These are phyloP conservation scores for Populus nigra DNA, from an alignment of 345 rosid species.

Conservation along the genomic window DNA sequence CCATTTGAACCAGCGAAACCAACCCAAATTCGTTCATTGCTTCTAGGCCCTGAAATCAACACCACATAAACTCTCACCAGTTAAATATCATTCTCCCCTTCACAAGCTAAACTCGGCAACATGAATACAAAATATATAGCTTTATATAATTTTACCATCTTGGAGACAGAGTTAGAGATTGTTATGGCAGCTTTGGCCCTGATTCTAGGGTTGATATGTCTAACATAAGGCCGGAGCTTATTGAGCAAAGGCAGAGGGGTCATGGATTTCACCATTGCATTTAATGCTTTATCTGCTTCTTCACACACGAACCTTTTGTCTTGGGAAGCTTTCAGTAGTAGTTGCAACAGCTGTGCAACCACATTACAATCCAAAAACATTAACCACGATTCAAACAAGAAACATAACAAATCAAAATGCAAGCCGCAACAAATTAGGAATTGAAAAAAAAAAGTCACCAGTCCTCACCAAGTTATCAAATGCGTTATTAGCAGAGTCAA, in stretches of 20 bases:
- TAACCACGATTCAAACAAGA: neutral
- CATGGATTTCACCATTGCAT: conserved; percentile 65
- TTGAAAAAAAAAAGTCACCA: conserved; percentile 50
- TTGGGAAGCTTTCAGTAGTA: conserved; percentile 92
- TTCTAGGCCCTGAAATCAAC: conserved; percentile 45
- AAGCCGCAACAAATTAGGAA: neutral
- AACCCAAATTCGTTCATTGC: conserved; percentile 66
- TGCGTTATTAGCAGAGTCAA: conserved; percentile 39
- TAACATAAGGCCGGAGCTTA: conserved; percentile 80
- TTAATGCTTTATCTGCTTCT: conserved; percentile 87
- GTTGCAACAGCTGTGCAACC: conserved; percentile 72
- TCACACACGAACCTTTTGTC: conserved; percentile 95
- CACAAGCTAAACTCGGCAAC: neutral
- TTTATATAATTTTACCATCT: conserved; percentile 47
- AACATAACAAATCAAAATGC: conserved; percentile 3
- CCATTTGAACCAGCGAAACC: conserved; percentile 50
- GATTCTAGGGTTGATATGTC: conserved; percentile 81
- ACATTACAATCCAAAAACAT: conserved; percentile 15
- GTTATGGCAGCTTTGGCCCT: conserved; percentile 91
- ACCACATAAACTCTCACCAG: neutral
- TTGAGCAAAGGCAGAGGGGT: conserved; percentile 62
- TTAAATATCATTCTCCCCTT: neutral
- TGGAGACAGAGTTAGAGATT: conserved; percentile 77
- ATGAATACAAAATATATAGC: neutral
- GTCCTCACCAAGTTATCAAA: neutral